Conservation (phyloP, 345 rosid species). For the Hibiscus mutabilis region DNA sequence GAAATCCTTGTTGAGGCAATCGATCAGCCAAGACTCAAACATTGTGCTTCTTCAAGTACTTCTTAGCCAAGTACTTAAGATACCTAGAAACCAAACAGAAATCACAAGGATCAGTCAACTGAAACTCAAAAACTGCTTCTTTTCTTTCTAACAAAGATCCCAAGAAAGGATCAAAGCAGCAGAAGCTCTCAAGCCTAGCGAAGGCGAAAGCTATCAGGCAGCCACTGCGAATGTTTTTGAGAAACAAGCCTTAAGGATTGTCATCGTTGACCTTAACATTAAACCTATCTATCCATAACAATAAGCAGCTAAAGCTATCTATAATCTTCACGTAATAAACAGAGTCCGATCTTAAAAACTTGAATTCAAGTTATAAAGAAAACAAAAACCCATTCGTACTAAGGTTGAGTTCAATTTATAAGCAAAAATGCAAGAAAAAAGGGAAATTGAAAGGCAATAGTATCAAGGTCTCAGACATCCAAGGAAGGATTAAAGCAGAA, state of each 20-base stretch:
- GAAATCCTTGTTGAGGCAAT: slow-evolving; percentile 54
- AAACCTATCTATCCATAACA: too few relatives aligned
- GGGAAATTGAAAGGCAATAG: too few relatives aligned
- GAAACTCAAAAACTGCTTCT: background rate
- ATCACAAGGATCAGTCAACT: background rate
- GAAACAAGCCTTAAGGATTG: slow-evolving; percentile 38
- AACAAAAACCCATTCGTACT: too few relatives aligned
- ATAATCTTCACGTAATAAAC: too few relatives aligned
- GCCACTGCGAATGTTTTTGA: slow-evolving; percentile 59
- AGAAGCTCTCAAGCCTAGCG: slow-evolving; percentile 39
- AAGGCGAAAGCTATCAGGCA: slow-evolving; percentile 49
- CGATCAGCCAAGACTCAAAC: slow-evolving; percentile 65
- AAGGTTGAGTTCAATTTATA: too few relatives aligned
- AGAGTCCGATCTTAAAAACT: too few relatives aligned
- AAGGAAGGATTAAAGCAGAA: slow-evolving; percentile 24
- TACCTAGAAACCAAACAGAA: slow-evolving; percentile 22
- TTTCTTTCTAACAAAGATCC: background rate
- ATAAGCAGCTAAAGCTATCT: too few relatives aligned
- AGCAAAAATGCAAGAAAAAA: too few relatives aligned
- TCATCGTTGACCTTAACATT: background rate
- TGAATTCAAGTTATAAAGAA: too few relatives aligned
- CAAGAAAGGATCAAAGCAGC: slow-evolving; percentile 21
- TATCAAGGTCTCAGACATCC: slow-evolving; percentile 5
- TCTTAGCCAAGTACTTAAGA: slow-evolving; percentile 56
- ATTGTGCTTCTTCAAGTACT: slow-evolving; percentile 60